Base-by-base conservation (phyloP, 805 yeast genomes). In the Starmerella gropengiesseri region DNA sequence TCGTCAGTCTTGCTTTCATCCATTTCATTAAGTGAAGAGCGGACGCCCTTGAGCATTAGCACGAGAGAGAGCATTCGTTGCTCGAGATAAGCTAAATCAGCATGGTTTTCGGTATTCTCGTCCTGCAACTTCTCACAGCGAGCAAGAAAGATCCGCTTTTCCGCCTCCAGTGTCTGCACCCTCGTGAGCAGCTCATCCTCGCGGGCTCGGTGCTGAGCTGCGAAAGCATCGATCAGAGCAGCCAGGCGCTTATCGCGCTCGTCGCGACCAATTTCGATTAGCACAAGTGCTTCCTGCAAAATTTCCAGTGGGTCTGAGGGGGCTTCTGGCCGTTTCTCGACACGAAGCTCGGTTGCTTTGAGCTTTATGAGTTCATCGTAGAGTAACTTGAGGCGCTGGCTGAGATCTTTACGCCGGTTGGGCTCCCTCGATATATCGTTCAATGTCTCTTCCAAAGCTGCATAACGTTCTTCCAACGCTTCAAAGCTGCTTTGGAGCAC, bases 41-140 rank as follows among this genome's bases (percentile, higher is more conserved):
- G 36, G 20, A 47, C 42, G 25, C 41, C 40, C 28, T 48, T 48
- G 31, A 48, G 43, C 47, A 46, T 40, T 6, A 47, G 31, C 21
- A 45, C 51, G 13, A 48, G 41, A 19, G 49, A 45, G 14, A 45
- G 34, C 28, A 44, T 40, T 19, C 49, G 49, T 38, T 48, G 46
- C 35, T 48, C 51, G 8, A 47, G 38, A 31, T 40, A 43, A 9
- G 32, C 34, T 14, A 48, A 32, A 14, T 45, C 49, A 9, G 32
- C 23, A 21, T 25, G 38, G 4, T 33, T 34, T 12, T 27, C 41
- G 6, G 38, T 6, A 18, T 34, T 40, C 18, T 46, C 48, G 11
- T 21, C 14, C 27, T 40, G 46, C 11, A 43, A 36, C 29, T 43
- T 43, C 28, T 48, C 51, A 30, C 50, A 43, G 12, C 48, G 41